These are phyloP conservation scores for Roridomyces roridus DNA, from an alignment of 768 basidiomycete species.

Conservation along the genomic window DNA sequence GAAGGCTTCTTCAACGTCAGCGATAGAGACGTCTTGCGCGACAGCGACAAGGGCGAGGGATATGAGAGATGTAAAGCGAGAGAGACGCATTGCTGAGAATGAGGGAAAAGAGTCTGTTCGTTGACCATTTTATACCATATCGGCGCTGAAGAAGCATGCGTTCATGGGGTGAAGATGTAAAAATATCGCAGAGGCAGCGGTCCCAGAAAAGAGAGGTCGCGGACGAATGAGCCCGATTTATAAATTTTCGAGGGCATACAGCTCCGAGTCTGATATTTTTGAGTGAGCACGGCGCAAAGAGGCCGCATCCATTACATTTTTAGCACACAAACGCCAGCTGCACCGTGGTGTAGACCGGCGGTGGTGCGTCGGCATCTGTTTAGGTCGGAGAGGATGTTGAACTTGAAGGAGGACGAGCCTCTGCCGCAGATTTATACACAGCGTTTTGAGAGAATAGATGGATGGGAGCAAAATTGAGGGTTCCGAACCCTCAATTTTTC, in stretches of 20 bases:
- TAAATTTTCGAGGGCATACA: too few species aligned
- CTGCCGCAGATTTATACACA: conserved; percentile 73
- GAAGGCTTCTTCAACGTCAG: conserved; percentile 17
- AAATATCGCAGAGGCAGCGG: neutral
- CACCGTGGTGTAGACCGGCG: too few species aligned
- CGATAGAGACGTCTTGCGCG: conserved; percentile 19
- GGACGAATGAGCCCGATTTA: too few species aligned
- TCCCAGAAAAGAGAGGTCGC: too few species aligned
- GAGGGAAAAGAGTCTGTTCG: neutral
- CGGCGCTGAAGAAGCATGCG: too few species aligned
- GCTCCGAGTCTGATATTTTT: too few species aligned
- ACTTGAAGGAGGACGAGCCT: conserved; percentile 70
- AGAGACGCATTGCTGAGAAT: conserved; percentile 14
- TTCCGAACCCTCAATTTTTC: too few species aligned
- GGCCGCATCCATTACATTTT: too few species aligned
- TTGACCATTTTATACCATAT: conserved; percentile 2
- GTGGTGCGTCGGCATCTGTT: conserved; percentile 97
- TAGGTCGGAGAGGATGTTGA: conserved; percentile 87
- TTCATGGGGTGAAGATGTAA: conserved; percentile 1
- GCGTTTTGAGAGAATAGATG: conserved; percentile 71
- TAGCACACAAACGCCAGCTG: too few species aligned
- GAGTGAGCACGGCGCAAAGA: too few species aligned
- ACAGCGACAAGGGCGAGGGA: conserved; percentile 7
- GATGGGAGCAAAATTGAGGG: too few species aligned
- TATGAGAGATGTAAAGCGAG: conserved; percentile 1